Base-by-base conservation (phyloP, 345 rosid species). In the Brassica napus region DNA sequence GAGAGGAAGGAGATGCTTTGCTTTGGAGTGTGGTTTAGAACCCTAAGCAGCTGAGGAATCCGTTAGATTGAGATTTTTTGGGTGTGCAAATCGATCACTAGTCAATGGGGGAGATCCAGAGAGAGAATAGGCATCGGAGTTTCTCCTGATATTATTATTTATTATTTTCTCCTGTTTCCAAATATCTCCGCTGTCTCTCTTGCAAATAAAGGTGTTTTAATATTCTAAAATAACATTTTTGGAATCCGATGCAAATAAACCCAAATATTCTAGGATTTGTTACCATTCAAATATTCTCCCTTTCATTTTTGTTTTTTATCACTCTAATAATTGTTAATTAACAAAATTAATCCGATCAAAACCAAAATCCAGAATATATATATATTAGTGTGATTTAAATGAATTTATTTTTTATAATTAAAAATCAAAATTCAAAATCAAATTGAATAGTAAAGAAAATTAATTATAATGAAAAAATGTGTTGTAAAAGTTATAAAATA, bases 1-100 rank as follows among this genome's bases (percentile, higher is more conserved):
- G 31, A 3, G 31, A 28, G 31, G 47, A 58, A 2, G 60, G 6
- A 24, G 61, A 5, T 18, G 59, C 71, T 68, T 63, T 30, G 65
- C 4, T 9, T 62, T 77, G 95, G 89, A 89, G 90, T 34, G 15
- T n/a, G 6, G 85, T 82, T 82, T 74, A 84, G 68, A 68, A 76
- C 54, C 30, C 26, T 47, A 30, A 75, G 68, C 72, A 62, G 3
- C 31, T 3, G 31, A 4, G 71, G 34, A 61, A 32, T 35, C 8
- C 8, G 42, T 35, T 23, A 59, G 32, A 26, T 14, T 32, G 32
- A 82, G 82, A 74, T 47, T 79, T 54, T 52, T 3, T n/a, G 55
- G 5, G 58, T 55, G 23, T 58, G 54, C 15, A 14, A 15, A 49
- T 59, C 74, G 82, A 79, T 35, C 78, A 52, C 1, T 52, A 79